Percentiles rank a stretch among this genome's conserved stretches.
phyloP scores from a whole-genome alignment of 2,329 filamentous ascomycete genomes.

The Cordyceps javanica region DNA sequence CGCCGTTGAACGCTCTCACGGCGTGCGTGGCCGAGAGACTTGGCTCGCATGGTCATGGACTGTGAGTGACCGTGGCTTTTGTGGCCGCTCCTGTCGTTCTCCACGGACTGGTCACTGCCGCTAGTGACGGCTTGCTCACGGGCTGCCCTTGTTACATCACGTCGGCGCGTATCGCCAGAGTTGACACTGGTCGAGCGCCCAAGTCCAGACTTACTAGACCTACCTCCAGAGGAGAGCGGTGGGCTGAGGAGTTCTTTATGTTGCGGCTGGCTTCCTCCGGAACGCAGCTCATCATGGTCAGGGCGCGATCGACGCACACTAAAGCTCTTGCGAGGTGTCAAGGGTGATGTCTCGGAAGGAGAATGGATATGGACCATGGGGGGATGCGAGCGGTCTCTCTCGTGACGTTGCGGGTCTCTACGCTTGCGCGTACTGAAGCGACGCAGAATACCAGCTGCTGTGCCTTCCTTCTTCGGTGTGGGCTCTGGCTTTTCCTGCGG shows the following conservation, averaged over 20 bases:
- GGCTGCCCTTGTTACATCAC: slow-evolving; percentile 40
- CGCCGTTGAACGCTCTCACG: slow-evolving; percentile 89
- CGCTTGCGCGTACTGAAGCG: slow-evolving; percentile 85
- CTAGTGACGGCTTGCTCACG: slow-evolving; percentile 69
- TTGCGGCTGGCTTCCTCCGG: slow-evolving; percentile 60
- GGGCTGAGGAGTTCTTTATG: slow-evolving; percentile 75
- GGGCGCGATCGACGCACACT: slow-evolving; percentile 62
- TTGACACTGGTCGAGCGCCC: slow-evolving; percentile 89
- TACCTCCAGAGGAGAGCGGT: slow-evolving; percentile 55
- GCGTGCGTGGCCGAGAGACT: slow-evolving; percentile 82
- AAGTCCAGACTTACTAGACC: slow-evolving; percentile 61
- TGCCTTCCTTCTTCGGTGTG: slow-evolving; percentile 74
- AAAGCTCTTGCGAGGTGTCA: slow-evolving; percentile 75
- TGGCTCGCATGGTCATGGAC: slow-evolving; percentile 65
- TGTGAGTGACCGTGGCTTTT: slow-evolving; percentile 48
- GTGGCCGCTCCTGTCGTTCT: slow-evolving; percentile 46
- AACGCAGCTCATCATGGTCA: slow-evolving; percentile 48
- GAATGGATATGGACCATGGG: slow-evolving; percentile 73
- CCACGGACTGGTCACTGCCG: slow-evolving; percentile 68
- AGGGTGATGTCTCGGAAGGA: slow-evolving; percentile 55
- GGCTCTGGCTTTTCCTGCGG: slow-evolving; percentile 53
- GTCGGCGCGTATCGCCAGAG: slow-evolving; percentile 71
- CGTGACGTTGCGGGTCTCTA: slow-evolving; percentile 57
- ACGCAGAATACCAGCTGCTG: slow-evolving; percentile 75
- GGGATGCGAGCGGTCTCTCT: slow-evolving; percentile 62